Evolutionary conservation across 495 filamentous ascomycete genomes (phyloP).

Genomic region (Tuber umbilicatum): DNA sequence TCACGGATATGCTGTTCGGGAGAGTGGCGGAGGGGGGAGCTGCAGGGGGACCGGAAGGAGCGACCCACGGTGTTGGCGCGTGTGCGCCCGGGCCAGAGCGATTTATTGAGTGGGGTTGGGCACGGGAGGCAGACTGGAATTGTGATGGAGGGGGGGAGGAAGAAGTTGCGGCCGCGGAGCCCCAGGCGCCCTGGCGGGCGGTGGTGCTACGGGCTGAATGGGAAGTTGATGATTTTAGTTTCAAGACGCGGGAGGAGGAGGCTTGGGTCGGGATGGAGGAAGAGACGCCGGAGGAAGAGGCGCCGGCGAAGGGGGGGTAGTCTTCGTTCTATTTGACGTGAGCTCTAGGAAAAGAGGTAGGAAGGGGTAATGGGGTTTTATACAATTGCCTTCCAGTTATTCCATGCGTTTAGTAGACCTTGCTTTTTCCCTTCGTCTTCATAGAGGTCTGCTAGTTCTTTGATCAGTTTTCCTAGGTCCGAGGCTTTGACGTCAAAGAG

Average conservation of each 20-base stretch:
- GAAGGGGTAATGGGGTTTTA: not conserved
- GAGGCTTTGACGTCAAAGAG: conserved; percentile 68
- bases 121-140: conserved; percentile 3
- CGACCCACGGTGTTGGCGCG: conserved; percentile 51
- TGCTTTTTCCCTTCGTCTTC: conserved; percentile 70
- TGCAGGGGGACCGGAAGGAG: conserved; percentile 39
- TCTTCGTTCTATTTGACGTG: conserved; percentile 62
- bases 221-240: conserved; percentile 70
- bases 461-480: conserved; percentile 81
- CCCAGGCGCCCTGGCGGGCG: conserved; percentile 50
- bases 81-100: conserved; percentile 44
- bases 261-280: conserved; percentile 41
- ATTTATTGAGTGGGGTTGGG: conserved; percentile 12
- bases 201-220: conserved; percentile 61
- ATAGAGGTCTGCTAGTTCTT: conserved; percentile 88
- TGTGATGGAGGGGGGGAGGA: conserved; percentile 42
- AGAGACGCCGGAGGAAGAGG: conserved; percentile 47
- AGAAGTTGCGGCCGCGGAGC: conserved; percentile 43
- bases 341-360: not conserved
- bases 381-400: conserved; percentile 78
- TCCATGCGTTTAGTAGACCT: conserved; percentile 72
- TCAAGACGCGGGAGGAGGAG: conserved; percentile 55
- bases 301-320: conserved; percentile 69
- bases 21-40: conserved; percentile 40
- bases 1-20: not conserved